Evolutionary conservation across 768 basidiomycete genomes (phyloP).

Genomic region (Pisolithus tinctorius): DNA sequence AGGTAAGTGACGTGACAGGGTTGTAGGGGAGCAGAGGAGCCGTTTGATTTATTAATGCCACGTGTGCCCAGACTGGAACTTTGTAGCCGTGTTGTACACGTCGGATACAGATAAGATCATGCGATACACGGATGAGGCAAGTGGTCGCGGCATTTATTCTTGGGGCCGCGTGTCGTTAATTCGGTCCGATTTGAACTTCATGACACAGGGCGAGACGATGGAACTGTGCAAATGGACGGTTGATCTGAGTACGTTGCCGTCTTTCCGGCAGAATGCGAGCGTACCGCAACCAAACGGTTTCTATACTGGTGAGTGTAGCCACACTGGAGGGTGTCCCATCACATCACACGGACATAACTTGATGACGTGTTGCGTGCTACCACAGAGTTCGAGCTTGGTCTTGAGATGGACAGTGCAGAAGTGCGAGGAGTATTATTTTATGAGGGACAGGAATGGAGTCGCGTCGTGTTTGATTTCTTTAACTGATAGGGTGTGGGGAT

Average conservation of each 20-base stretch:
- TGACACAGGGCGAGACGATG: conserved; percentile 50
- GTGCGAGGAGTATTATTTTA: conserved; percentile 75
- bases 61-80: conserved; percentile 52
- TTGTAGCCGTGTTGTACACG: conserved; percentile 78
- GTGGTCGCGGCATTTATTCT: conserved; percentile 8
- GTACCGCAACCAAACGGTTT: conserved; percentile 55
- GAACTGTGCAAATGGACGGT: conserved; percentile 88
- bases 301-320: conserved; percentile 56
- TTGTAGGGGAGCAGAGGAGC: not conserved
- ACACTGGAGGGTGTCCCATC: conserved; percentile 1
- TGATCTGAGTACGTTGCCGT: conserved; percentile 69
- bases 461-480: conserved; percentile 56
- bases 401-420: conserved; percentile 82
- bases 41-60: conserved; percentile 4
- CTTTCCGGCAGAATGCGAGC: conserved; percentile 68
- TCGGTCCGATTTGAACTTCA: conserved; percentile 2
- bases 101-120: conserved; percentile 68
- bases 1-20: conserved; percentile 24
- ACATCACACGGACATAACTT: not conserved
- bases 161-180: not conserved
- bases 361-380: not conserved
- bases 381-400: conserved; percentile 74
- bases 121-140: conserved; percentile 77
- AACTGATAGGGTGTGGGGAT: conserved; percentile 15
- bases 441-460: conserved; percentile 75